phyloP scores from a whole-genome alignment of 1,284 basidiomycete species.

The Albatrellus sp. region DNA sequence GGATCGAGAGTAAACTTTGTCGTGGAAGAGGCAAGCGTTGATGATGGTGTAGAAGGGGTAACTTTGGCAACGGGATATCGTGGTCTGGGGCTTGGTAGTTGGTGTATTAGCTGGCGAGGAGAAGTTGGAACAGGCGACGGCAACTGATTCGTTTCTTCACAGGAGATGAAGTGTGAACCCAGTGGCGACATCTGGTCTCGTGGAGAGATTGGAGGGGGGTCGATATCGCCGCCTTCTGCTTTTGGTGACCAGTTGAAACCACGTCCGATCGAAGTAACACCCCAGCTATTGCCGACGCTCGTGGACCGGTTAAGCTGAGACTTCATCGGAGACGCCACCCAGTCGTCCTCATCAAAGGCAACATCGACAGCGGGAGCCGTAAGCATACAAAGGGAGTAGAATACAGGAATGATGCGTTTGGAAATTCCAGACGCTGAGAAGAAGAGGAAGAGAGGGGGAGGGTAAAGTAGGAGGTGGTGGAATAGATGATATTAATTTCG shows the following conservation, averaged over 20 bases:
- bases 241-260: conserved; percentile 65
- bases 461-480: neutral
- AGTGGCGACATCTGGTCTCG: conserved; percentile 1
- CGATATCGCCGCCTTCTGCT: conserved; percentile 22
- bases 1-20: conserved; percentile 16
- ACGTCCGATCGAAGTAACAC: conserved; percentile 68
- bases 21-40: conserved; percentile 4
- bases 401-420: conserved; percentile 1
- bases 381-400: conserved; percentile 30
- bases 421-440: neutral
- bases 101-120: conserved; percentile 3
- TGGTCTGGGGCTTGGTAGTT: conserved; percentile 4
- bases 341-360: conserved; percentile 51
- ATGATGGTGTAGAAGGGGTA: conserved; percentile 12
- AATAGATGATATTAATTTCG: neutral
- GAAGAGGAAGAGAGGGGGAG: neutral
- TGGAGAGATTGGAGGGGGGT: conserved; percentile 12
- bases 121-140: conserved; percentile 4
- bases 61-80: conserved; percentile 9
- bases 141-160: conserved; percentile 4
- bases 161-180: neutral
- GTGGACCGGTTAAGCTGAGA: conserved; percentile 34
- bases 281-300: conserved; percentile 65
- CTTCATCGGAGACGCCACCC: conserved; percentile 26
- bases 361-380: conserved; percentile 46